Percentiles rank a stretch among this genome's conserved stretches.
Evolutionary conservation across 2,329 filamentous ascomycete genomes (phyloP).

Genomic region (Xylariales sp.): DNA sequence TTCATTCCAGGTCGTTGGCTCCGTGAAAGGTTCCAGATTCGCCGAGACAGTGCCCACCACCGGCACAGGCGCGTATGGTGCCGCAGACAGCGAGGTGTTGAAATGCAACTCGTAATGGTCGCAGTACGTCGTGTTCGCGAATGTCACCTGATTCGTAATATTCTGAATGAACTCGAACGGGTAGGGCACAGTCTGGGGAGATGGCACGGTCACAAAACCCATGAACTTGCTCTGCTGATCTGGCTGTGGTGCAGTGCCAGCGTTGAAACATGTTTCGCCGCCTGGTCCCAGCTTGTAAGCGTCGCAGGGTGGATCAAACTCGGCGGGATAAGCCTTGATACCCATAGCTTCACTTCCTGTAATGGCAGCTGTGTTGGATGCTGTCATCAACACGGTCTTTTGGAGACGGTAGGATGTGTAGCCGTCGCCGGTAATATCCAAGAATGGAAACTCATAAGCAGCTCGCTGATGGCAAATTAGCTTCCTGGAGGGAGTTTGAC

Average conservation of each 20-base stretch:
- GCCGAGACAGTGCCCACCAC: constrained; percentile 20
- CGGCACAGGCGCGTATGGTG: constrained; percentile 20
- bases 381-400: constrained; percentile 41
- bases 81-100: constrained; percentile 37
- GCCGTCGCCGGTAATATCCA: constrained; percentile 47
- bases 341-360: constrained; percentile 42
- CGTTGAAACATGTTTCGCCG: constrained; percentile 16
- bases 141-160: constrained; percentile 50
- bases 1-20: constrained; percentile 11
- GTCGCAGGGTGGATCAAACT: constrained; percentile 43
- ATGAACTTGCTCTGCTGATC: constrained; percentile 16
- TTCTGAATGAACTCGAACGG: constrained; percentile 41
- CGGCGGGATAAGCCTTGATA: constrained; percentile 33
- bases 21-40: constrained; percentile 22
- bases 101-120: constrained; percentile 41
- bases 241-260: background rate
- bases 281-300: constrained; percentile 35
- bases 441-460: constrained; percentile 50
- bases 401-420: constrained; percentile 47
- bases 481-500: no score
- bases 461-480: constrained; percentile 34
- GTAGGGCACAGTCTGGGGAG: constrained; percentile 21
- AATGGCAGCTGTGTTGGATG: constrained; percentile 36
- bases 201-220: constrained; percentile 21
- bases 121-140: constrained; percentile 35